These are phyloP conservation scores for Arthrocladium fulminans DNA, from an alignment of 2,329 filamentous ascomycete species.

Conservation along the genomic window DNA sequence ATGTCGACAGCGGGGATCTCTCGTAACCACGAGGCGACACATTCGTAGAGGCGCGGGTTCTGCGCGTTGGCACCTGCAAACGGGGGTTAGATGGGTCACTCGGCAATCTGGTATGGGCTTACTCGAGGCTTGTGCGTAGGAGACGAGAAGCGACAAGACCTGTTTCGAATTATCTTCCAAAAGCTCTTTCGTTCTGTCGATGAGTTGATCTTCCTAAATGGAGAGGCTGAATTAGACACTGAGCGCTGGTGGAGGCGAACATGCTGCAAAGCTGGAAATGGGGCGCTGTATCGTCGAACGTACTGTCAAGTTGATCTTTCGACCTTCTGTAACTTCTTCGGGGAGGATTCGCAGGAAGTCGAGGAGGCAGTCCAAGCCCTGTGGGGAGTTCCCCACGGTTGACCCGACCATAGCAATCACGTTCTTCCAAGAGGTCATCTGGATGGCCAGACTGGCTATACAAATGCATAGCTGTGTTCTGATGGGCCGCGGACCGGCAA, in stretches of 20 bases:
- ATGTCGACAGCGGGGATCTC: slow-evolving; percentile 80
- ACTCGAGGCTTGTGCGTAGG: slow-evolving; percentile 89
- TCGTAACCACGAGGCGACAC: slow-evolving; percentile 91
- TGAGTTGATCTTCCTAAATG: slow-evolving; percentile 87
- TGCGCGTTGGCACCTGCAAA: slow-evolving; percentile 62
- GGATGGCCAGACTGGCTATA: slow-evolving; percentile 86
- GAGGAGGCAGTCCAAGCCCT: slow-evolving; percentile 74
- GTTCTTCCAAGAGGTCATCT: slow-evolving; percentile 93
- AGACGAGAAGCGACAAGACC: slow-evolving; percentile 77
- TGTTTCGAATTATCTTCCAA: slow-evolving; percentile 82
- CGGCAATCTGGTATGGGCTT: slow-evolving; percentile 32
- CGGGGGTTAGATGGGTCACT: neutral
- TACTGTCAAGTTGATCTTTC: slow-evolving; percentile 99
- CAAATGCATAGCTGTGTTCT: slow-evolving; percentile 91
- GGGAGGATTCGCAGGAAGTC: slow-evolving; percentile 95
- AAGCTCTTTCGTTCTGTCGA: slow-evolving; percentile 74
- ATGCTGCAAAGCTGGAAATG: slow-evolving; percentile 37
- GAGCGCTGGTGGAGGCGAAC: slow-evolving; percentile 31
- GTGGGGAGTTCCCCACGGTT: slow-evolving; percentile 57
- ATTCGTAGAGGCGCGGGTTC: slow-evolving; percentile 86
- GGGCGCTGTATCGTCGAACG: slow-evolving; percentile 53
- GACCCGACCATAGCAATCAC: slow-evolving; percentile 74
- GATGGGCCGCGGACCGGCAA: slow-evolving; percentile 70
- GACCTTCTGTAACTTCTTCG: slow-evolving; percentile 97
- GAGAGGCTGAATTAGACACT: slow-evolving; percentile 42